Base-by-base conservation (phyloP, 768 basidiomycete species). In the Pulveroboletus sp. region DNA sequence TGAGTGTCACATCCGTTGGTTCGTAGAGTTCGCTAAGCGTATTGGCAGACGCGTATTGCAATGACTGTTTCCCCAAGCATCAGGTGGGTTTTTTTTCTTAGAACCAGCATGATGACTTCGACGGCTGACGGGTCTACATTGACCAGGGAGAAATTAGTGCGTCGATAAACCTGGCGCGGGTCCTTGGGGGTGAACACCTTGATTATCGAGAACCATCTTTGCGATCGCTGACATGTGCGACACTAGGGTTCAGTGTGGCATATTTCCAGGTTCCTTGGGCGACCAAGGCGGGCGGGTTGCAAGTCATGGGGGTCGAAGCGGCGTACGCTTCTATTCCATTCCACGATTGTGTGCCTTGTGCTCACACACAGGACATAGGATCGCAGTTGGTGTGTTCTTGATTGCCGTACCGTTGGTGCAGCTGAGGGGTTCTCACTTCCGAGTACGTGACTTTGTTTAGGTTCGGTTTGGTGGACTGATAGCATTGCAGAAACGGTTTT, bases 201-300 rank as follows among this genome's bases (percentile, higher is more conserved):
- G 1, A 19, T 23, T 44, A 9, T 17, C 39, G 16, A 50, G 11
- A 1, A 30, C 26, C 2, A 34, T 38, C 42, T 1, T 42, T 23
- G 34, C 2, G 10, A n/a, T n/a, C 2, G 8, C 24, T 34, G 3
- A 0, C 12, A 22, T n/a, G n/a, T n/a, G n/a, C n/a, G n/a, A n/a
- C n/a, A n/a, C n/a, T 23, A 65, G 68, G 71, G 8, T 74, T 75
- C 38, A 49, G 61, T 10, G 69, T 73, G 34, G 72, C 72, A 9
- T 73, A 65, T 54, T 74, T 69, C 46, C 72, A 73, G 50, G 67
- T 74, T 14, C 68, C 69, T 0, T 73, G 73, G 74, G 62, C 73
- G 17, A 61, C 60, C 5, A 60, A 62, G 47, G 53, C 63, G 22
- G 73, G 73, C 26, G 68, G 60, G 5, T 50, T 73, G 20, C 51